These are phyloP conservation scores for Bremia lactucae DNA, from an alignment of 352 stramenopile species.

Conservation along the genomic window DNA sequence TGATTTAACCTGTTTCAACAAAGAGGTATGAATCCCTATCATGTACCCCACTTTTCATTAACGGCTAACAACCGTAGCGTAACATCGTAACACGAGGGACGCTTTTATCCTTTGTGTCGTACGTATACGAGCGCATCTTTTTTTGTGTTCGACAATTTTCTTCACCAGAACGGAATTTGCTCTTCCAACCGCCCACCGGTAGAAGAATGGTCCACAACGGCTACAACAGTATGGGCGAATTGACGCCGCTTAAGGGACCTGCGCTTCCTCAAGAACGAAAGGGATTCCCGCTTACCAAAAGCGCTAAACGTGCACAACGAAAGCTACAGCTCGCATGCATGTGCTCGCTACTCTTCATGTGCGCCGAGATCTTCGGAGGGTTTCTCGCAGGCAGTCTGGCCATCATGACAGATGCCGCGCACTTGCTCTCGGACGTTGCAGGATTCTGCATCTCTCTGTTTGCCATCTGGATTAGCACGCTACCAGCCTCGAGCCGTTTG, in stretches of 20 bases:
- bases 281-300: slow-evolving; percentile 36
- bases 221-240: not conserved
- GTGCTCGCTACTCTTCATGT: slow-evolving; percentile 89
- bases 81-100: too few species aligned
- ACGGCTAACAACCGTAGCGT: too few species aligned
- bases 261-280: not conserved
- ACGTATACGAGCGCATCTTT: too few species aligned
- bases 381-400: slow-evolving; percentile 88
- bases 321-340: slow-evolving; percentile 57
- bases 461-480: slow-evolving; percentile 53
- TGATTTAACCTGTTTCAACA: too few species aligned
- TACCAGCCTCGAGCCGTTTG: slow-evolving; percentile 61
- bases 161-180: too few species aligned
- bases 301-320: slow-evolving; percentile 41
- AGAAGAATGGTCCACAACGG: not conserved
- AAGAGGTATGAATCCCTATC: too few species aligned
- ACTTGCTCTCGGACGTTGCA: slow-evolving; percentile 63
- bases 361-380: slow-evolving; percentile 92
- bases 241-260: not conserved
- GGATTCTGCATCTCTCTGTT: slow-evolving; percentile 71
- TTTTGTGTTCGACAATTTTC: too few species aligned
- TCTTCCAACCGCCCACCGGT: too few species aligned
- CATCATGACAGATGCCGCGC: slow-evolving; percentile 87
- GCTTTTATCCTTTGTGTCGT: too few species aligned
- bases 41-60: too few species aligned